A percentile compares a stretch with the other conserved stretches of the same genome.
Evolutionary conservation across 2,329 filamentous ascomycete species (phyloP).

Genomic region (Fulvia fulva): DNA sequence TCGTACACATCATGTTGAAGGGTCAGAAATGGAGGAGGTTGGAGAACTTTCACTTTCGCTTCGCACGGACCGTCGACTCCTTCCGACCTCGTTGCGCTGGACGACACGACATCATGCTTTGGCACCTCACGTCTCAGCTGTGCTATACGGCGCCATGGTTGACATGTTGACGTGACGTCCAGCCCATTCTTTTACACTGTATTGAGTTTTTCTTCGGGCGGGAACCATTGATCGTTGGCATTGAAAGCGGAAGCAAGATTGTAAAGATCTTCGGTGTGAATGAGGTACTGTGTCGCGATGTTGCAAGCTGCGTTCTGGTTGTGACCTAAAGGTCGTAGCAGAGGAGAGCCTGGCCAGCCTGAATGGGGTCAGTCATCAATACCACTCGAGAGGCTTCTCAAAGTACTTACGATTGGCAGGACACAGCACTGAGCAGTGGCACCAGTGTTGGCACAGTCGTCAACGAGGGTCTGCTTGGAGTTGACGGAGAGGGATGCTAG

Average conservation of each 20-base stretch:
- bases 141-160: neutral
- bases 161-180: neutral
- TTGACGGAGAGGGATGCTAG: neutral
- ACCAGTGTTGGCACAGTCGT: constrained; percentile 6
- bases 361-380: neutral
- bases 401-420: constrained; percentile 10
- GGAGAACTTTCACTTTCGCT: neutral
- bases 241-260: too few relatives aligned
- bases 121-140: neutral
- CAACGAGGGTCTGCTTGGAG: constrained; percentile 4
- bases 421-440: constrained; percentile 13
- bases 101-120: neutral
- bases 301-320: neutral
- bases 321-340: neutral
- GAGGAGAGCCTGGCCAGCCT: neutral
- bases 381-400: neutral
- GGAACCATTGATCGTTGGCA: too few relatives aligned
- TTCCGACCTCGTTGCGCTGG: neutral
- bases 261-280: too few relatives aligned
- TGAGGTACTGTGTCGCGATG: neutral
- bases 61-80: neutral
- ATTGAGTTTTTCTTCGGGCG: too few relatives aligned
- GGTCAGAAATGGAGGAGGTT: neutral
- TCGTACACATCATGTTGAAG: neutral
- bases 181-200: neutral